Base-by-base conservation (phyloP, 257 asterid species). In the Petunia secreta region DNA sequence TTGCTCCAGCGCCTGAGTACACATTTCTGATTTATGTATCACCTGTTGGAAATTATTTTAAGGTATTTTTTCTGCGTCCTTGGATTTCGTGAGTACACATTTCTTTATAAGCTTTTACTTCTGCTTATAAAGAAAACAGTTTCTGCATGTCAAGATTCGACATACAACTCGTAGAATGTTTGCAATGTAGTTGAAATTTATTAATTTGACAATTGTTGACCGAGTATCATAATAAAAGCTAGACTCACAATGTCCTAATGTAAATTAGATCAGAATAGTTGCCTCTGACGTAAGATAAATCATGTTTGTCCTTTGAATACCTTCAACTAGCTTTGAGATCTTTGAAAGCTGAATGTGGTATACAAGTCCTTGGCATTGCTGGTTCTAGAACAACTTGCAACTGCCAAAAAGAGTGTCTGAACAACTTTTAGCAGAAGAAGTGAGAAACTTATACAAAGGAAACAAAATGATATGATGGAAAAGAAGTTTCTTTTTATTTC, bases 1-100 rank as follows among this genome's bases (percentile, higher is more conserved):
- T 96, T 83, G 97, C 98, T 84, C 98, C 99, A 39, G 93, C 99
- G 83, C 98, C 99, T 1, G 99, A 94, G 85, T 92, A 96, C 86
- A 96, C 98, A 73, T 94, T 94, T 81, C 85, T 96, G 84, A 92
- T 94, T 80, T 96, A 92, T 83, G 98, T 96, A 80, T 90, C 98
- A 7, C 99, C 98, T 0, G 99, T 96, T 39, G 99, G 99, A 41
- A 96, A 94, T 87, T 96, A 94, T 77, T 96, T 96, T 86, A 94
- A 96, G 99, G 99, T 96, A 85, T 65, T 65, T 71, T 34, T 37
- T 52, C 62, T 63, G 4, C 13, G 11, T 50, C 34, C 44, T 68
- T 34, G n/a, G n/a, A n/a, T n/a, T n/a, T n/a, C n/a, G n/a, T n/a
- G n/a, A n/a, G n/a, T n/a, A n/a, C n/a, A n/a, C n/a, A n/a, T n/a